phyloP scores from a whole-genome alignment of 2,329 filamentous ascomycete genomes.

The Microcyclosporella mali region DNA sequence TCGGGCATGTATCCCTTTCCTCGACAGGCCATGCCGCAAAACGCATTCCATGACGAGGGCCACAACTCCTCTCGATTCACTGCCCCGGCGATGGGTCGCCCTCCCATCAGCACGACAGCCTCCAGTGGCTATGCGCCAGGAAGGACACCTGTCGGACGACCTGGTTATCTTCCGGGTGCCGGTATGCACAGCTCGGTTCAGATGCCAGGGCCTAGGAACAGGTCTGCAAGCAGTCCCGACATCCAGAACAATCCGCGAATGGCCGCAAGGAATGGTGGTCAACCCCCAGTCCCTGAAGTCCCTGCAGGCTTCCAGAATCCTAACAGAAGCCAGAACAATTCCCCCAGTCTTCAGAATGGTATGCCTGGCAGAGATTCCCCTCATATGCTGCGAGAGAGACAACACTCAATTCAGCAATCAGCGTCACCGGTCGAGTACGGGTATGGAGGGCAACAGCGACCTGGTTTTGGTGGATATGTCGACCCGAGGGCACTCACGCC shows the following conservation, averaged over 20 bases:
- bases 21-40: slow-evolving; percentile 60
- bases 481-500: slow-evolving; percentile 36
- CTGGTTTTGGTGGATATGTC: slow-evolving; percentile 17
- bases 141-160: slow-evolving; percentile 44
- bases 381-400: slow-evolving; percentile 57
- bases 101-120: slow-evolving; percentile 56
- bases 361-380: slow-evolving; percentile 65
- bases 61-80: slow-evolving; percentile 61
- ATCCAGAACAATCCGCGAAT: slow-evolving; percentile 66
- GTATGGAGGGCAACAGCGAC: slow-evolving; percentile 11
- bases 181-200: slow-evolving; percentile 51
- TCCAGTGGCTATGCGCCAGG: slow-evolving; percentile 59
- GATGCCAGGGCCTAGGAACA: slow-evolving; percentile 53
- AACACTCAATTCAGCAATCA: slow-evolving; percentile 20
- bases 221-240: slow-evolving; percentile 92
- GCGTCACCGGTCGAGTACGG: slow-evolving; percentile 19
- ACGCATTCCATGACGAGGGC: slow-evolving; percentile 62
- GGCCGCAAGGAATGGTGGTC: slow-evolving; percentile 52
- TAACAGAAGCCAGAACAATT: slow-evolving; percentile 74
- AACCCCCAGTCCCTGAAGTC: slow-evolving; percentile 31
- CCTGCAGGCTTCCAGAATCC: slow-evolving; percentile 26
- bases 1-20: slow-evolving; percentile 74
- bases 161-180: slow-evolving; percentile 59
- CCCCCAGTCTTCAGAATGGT: slow-evolving; percentile 56
- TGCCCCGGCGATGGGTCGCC: slow-evolving; percentile 76